Conservation (phyloP, 148 eudicot genomes). For the Rhododendron vialii region DNA sequence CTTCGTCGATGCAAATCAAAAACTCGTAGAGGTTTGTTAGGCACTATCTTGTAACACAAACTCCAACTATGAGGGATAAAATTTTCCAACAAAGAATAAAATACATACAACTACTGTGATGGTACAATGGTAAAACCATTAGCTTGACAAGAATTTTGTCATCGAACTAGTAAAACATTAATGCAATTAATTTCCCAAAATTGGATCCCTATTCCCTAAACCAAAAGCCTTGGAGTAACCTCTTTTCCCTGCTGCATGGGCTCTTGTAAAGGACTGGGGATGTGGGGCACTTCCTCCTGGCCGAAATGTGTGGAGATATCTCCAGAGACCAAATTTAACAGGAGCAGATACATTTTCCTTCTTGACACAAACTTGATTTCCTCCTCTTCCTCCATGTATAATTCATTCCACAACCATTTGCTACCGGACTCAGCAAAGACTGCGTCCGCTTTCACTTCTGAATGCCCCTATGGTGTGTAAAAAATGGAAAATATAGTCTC, state of each 20-base stretch:
- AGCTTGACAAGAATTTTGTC: not conserved
- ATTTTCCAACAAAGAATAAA: not conserved
- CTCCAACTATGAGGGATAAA: not conserved
- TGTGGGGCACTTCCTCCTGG: not conserved
- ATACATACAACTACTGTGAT: not conserved
- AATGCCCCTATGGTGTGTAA: not conserved
- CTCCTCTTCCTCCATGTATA: not conserved
- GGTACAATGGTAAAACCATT: not conserved
- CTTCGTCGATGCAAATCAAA: no score
- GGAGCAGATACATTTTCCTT: not conserved
- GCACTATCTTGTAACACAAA: not conserved
- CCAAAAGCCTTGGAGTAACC: not conserved
- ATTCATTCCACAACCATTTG: not conserved
- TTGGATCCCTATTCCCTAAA: not conserved
- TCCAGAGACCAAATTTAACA: not conserved
- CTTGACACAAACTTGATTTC: not conserved
- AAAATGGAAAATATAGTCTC: not conserved
- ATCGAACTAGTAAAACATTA: not conserved
- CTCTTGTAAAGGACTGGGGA: not conserved
- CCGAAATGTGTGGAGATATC: not conserved
- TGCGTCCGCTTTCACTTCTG: not conserved
- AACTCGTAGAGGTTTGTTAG: not conserved
- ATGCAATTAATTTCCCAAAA: not conserved
- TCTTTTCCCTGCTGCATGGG: not conserved
- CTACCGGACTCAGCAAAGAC: not conserved